phyloP scores from a whole-genome alignment of 768 basidiomycete species.

The Leccinum variicolor region DNA sequence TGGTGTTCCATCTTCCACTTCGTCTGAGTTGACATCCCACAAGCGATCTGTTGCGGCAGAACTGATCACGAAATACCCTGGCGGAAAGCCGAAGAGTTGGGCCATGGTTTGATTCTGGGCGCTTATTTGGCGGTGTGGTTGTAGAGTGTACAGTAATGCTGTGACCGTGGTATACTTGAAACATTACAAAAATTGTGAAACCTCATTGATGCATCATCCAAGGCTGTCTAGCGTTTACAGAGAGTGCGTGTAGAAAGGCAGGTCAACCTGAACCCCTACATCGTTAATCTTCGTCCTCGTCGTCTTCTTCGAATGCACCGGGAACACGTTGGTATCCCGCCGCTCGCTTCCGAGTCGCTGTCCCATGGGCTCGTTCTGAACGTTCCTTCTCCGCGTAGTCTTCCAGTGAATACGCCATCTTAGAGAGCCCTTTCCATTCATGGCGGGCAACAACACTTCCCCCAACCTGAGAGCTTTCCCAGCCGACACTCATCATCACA shows the following conservation, averaged over 20 bases:
- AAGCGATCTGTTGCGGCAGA: constrained; percentile 34
- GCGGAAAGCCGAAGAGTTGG: constrained; percentile 33
- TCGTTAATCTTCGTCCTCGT: constrained; percentile 15
- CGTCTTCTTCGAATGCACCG: constrained; percentile 28
- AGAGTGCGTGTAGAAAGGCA: neutral
- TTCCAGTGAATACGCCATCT: constrained; percentile 61
- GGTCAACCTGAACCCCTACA: neutral
- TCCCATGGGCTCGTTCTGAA: constrained; percentile 31
- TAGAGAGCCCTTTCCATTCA: constrained; percentile 92
- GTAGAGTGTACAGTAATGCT: neutral
- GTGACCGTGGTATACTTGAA: neutral
- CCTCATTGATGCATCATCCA: too few species aligned
- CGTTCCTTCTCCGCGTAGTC: constrained; percentile 66
- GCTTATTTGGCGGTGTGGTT: neutral
- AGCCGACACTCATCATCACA: constrained; percentile 87
- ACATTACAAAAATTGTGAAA: too few species aligned
- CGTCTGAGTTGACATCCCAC: constrained; percentile 34
- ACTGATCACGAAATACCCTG: constrained; percentile 40
- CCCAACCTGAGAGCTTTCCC: constrained; percentile 58
- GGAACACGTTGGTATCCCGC: constrained; percentile 18
- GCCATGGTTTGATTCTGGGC: constrained; percentile 10
- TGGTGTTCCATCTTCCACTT: constrained; percentile 37
- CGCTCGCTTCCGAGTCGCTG: constrained; percentile 4
- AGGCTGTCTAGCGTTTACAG: neutral
- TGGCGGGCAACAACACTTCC: constrained; percentile 86